Conservation (phyloP, 139 green algal genomes). For the Chlamydomonas schloesseri region DNA sequence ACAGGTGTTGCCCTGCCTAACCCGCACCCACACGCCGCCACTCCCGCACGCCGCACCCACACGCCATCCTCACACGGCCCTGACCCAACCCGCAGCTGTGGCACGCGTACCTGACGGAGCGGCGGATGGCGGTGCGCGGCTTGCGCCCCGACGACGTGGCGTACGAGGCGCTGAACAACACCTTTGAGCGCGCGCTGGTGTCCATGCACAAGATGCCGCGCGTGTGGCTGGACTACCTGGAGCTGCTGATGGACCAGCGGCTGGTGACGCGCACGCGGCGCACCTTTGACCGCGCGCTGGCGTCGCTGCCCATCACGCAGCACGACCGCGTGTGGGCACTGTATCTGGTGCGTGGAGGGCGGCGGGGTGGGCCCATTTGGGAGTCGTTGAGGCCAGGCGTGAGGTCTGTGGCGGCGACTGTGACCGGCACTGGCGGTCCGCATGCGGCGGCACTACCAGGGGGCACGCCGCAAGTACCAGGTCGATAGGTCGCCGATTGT, state of each 20-base stretch:
- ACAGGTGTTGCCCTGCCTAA: too few relatives aligned
- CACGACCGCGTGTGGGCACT: slow-evolving; percentile 96
- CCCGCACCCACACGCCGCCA: too few relatives aligned
- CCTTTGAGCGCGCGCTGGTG: slow-evolving; percentile 95
- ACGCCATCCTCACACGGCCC: too few relatives aligned
- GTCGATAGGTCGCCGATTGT: too few relatives aligned
- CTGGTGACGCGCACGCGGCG: slow-evolving; percentile 84
- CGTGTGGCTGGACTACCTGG: slow-evolving; percentile 95
- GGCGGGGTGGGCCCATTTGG: background rate
- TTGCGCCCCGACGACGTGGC: slow-evolving; percentile 67
- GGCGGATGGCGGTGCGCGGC: slow-evolving; percentile 76
- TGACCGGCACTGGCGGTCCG: too few relatives aligned
- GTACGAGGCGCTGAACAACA: slow-evolving; percentile 86
- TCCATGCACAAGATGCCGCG: slow-evolving; percentile 97
- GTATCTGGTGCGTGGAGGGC: slow-evolving; percentile 82
- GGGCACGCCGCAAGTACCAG: too few relatives aligned
- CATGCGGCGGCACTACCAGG: too few relatives aligned
- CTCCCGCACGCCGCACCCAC: too few relatives aligned
- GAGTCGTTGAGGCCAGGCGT: too few relatives aligned
- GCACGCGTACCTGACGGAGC: slow-evolving; percentile 91
- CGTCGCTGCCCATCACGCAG: slow-evolving; percentile 96
- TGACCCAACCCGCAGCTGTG: slow-evolving; percentile 77
- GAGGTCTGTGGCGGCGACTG: too few relatives aligned
- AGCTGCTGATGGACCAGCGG: slow-evolving; percentile 81
- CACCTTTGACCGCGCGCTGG: slow-evolving; percentile 93